Conservation (phyloP, 176 grass and related monocot genomes). For the sorghum (Sorghum bicolor) region Sorghum_bicolor_NCBIv3 NC_012874.2:12369501-12370000, state of each 20-base stretch:
- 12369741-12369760: constrained; percentile 27
- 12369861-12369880: not conserved
- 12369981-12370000: too few relatives aligned
- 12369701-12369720: not conserved
- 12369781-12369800: not conserved
- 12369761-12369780: constrained; percentile 10
- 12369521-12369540: not conserved
- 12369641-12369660: not conserved
- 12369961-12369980: not conserved
- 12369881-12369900: not conserved
- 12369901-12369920: not conserved
- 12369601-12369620: not conserved
- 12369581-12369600: not conserved
- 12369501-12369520: not conserved
- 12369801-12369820: not conserved
- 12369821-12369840: constrained; percentile 9
- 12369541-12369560: constrained; percentile 9
- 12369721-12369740: not conserved
- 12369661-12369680: not conserved
- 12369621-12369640: not conserved
- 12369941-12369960: not conserved
- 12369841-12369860: not conserved
- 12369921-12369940: not conserved
- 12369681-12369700: not conserved
- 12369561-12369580: constrained; percentile 1